These are phyloP conservation scores for Scytalidium lignicola DNA, from an alignment of 2,329 filamentous ascomycete genomes.

Conservation along the genomic window DNA sequence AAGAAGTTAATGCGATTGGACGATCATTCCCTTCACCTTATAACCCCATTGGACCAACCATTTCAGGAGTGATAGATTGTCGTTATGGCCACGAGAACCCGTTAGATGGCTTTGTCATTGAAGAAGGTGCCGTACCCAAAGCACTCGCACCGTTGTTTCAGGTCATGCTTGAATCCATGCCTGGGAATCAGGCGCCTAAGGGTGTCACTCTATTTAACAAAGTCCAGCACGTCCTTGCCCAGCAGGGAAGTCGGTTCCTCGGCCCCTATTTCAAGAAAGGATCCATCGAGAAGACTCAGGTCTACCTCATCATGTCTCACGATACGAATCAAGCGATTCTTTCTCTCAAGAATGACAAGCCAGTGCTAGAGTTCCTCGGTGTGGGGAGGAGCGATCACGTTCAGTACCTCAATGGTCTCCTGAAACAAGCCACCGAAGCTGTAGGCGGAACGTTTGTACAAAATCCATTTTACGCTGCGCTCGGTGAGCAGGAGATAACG, in stretches of 20 bases:
- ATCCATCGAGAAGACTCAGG: slow-evolving; percentile 54
- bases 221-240: slow-evolving; percentile 42
- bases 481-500: slow-evolving; percentile 54
- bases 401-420: slow-evolving; percentile 43
- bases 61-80: slow-evolving; percentile 58
- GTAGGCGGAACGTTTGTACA: slow-evolving; percentile 57
- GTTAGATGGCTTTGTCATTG: slow-evolving; percentile 57
- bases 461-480: slow-evolving; percentile 51
- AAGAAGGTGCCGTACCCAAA: slow-evolving; percentile 57
- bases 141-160: slow-evolving; percentile 53
- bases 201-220: slow-evolving; percentile 34
- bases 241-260: slow-evolving; percentile 47
- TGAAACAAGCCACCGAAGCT: slow-evolving; percentile 49
- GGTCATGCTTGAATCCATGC: slow-evolving; percentile 49
- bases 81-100: slow-evolving; percentile 46
- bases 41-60: slow-evolving; percentile 55
- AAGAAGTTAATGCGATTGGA: slow-evolving; percentile 52
- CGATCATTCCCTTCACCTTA: slow-evolving; percentile 42
- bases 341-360: slow-evolving; percentile 54
- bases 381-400: slow-evolving; percentile 52
- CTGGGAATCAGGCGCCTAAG: slow-evolving; percentile 37
- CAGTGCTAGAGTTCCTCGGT: slow-evolving; percentile 54
- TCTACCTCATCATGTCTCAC: slow-evolving; percentile 49
- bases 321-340: slow-evolving; percentile 51
- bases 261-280: slow-evolving; percentile 53